Evolutionary conservation across 2,329 filamentous ascomycete genomes (phyloP).

Genomic region (Colletotrichum tamarilloi): DNA sequence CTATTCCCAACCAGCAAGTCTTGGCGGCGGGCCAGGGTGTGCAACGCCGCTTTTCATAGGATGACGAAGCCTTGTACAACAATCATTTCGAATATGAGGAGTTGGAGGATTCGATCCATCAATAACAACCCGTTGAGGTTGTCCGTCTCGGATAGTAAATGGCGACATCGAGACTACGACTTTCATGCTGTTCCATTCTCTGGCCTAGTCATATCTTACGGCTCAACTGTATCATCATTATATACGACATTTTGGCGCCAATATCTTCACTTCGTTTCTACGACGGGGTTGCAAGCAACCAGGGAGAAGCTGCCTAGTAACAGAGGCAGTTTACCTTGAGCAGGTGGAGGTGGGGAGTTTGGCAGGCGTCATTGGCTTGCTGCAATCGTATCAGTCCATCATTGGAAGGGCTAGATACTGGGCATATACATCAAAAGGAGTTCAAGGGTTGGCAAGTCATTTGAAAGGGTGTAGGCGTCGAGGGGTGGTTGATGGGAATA

Average conservation of each 20-base stretch:
- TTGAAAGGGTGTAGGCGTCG: constrained; percentile 25
- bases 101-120: background rate
- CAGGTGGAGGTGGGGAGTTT: constrained; percentile 2
- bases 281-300: background rate
- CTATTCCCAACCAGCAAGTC: constrained; percentile 63
- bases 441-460: constrained; percentile 48
- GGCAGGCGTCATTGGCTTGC: constrained; percentile 33
- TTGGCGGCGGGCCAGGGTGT: constrained; percentile 65
- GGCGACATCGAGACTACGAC: background rate
- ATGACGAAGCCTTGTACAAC: constrained; percentile 23
- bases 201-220: background rate
- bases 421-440: constrained; percentile 59
- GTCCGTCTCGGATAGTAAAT: background rate
- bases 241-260: constrained; percentile 22
- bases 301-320: constrained; percentile 21
- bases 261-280: constrained; percentile 15
- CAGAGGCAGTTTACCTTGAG: constrained; percentile 16
- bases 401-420: constrained; percentile 40
- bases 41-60: constrained; percentile 68
- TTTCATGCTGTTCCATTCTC: background rate
- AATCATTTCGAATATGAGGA: background rate
- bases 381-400: constrained; percentile 21
- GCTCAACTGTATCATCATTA: constrained; percentile 32
- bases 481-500: constrained; percentile 16
- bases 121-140: background rate